Conservation (phyloP, 768 basidiomycete species). For the Glaciozyma antarctica region DNA sequence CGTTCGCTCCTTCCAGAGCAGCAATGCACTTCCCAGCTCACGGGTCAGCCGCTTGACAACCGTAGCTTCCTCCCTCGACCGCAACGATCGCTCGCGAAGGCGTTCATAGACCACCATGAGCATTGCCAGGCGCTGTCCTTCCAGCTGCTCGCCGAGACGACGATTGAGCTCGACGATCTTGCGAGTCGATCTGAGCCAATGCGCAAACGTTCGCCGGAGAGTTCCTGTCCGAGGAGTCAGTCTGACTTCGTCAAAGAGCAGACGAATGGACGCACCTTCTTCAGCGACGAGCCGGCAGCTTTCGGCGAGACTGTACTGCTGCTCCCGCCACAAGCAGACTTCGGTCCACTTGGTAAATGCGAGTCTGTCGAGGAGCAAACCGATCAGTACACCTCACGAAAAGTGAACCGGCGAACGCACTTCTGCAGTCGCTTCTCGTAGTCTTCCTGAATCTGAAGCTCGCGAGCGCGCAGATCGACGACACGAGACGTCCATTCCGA, state of each 20-base stretch:
- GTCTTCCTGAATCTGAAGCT: neutral
- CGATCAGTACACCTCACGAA: neutral
- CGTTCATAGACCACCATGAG: neutral
- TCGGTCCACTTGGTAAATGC: no score
- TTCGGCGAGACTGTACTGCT: no score
- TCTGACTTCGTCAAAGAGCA: neutral
- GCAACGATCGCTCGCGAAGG: slow-evolving; percentile 8
- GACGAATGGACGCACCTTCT: neutral
- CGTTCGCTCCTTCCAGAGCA: slow-evolving; percentile 2
- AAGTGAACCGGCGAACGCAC: neutral
- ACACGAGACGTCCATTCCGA: slow-evolving; percentile 9
- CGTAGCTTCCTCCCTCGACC: neutral
- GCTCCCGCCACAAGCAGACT: no score
- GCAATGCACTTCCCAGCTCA: neutral
- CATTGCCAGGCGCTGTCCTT: neutral
- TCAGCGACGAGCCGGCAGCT: neutral
- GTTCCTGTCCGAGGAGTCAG: slow-evolving; percentile 4
- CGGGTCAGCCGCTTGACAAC: neutral
- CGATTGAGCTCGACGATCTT: neutral
- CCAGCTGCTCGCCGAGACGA: neutral
- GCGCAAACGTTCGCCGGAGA: slow-evolving; percentile 8
- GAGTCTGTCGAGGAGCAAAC: no score
- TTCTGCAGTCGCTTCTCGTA: neutral
- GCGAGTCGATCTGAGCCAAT: slow-evolving; percentile 2
- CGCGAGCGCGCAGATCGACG: neutral